Conservation (phyloP, 208 protist genomes). For the Wallacemonas sp. region DNA sequence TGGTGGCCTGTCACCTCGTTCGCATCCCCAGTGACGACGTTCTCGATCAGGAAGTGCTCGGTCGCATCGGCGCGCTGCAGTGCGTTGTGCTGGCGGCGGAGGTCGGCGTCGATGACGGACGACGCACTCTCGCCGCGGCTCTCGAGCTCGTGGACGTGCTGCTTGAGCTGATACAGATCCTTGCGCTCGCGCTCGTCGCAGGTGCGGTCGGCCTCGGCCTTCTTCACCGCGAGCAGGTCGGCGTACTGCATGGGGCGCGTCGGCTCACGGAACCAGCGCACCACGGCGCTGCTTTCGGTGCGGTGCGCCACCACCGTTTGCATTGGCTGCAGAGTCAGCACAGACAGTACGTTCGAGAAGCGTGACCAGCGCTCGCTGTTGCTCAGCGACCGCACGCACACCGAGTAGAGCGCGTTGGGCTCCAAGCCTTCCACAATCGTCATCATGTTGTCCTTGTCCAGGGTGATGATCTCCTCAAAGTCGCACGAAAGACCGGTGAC, state of each 20-base stretch:
- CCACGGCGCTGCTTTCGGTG: slow-evolving; percentile 66
- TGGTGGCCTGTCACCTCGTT: slow-evolving; percentile 56
- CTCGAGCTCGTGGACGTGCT: slow-evolving; percentile 76
- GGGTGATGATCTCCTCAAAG: slow-evolving; percentile 42
- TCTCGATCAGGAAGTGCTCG: slow-evolving; percentile 68
- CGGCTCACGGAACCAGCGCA: slow-evolving; percentile 65
- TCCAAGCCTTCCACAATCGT: slow-evolving; percentile 56
- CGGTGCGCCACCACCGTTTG: slow-evolving; percentile 50
- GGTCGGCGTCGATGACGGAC: slow-evolving; percentile 35
- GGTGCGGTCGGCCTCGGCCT: slow-evolving; percentile 57
- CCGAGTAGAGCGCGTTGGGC: slow-evolving; percentile 82
- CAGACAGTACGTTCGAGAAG: slow-evolving; percentile 71
- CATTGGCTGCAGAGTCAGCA: slow-evolving; percentile 83
- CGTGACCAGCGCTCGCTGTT: slow-evolving; percentile 83
- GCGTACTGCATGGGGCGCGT: slow-evolving; percentile 53
- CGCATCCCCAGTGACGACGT: slow-evolving; percentile 58
- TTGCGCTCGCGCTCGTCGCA: slow-evolving; percentile 79
- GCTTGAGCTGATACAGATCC: slow-evolving; percentile 85
- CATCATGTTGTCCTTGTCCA: slow-evolving; percentile 56
- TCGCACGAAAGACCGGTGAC: slow-evolving; percentile 69
- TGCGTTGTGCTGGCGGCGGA: slow-evolving; percentile 75
- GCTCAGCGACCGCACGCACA: slow-evolving; percentile 79
- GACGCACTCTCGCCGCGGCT: slow-evolving; percentile 37
- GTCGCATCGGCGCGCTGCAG: slow-evolving; percentile 64
- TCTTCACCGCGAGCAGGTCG: slow-evolving; percentile 42